These are phyloP conservation scores for Candida peoriensis DNA, from an alignment of 805 yeast genomes.

Conservation along the genomic window DNA sequence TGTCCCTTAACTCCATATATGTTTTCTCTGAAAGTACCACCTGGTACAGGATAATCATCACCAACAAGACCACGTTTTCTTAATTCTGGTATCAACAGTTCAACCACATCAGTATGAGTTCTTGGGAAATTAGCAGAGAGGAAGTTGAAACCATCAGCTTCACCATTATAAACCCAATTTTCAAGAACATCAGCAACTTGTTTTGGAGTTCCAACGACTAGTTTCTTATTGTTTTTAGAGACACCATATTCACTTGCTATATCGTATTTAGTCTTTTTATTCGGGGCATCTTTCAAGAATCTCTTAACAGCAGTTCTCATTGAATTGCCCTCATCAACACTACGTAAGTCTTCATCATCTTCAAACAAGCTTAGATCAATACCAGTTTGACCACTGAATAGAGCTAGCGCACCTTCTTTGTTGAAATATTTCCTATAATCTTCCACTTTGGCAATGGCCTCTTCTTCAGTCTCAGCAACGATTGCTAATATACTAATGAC, in stretches of 20 bases:
- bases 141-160: slow-evolving; percentile 38
- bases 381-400: slow-evolving; percentile 42
- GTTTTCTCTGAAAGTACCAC: slow-evolving; percentile 30
- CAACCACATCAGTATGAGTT: slow-evolving; percentile 32
- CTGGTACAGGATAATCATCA: slow-evolving; percentile 30
- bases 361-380: slow-evolving; percentile 32
- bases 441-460: slow-evolving; percentile 31
- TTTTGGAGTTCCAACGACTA: slow-evolving; percentile 26
- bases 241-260: slow-evolving; percentile 16
- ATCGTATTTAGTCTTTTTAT: slow-evolving; percentile 22
- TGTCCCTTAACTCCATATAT: slow-evolving; percentile 18
- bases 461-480: slow-evolving; percentile 35
- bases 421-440: slow-evolving; percentile 29
- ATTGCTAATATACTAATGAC: slow-evolving; percentile 31
- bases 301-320: slow-evolving; percentile 15
- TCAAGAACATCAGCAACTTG: slow-evolving; percentile 35
- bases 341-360: slow-evolving; percentile 32
- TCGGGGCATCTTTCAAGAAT: slow-evolving; percentile 21
- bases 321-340: slow-evolving; percentile 27
- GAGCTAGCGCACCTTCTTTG: slow-evolving; percentile 38
- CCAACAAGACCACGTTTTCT: slow-evolving; percentile 27
- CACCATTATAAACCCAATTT: slow-evolving; percentile 32
- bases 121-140: slow-evolving; percentile 31
- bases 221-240: slow-evolving; percentile 17
- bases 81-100: slow-evolving; percentile 31